phyloP scores from a whole-genome alignment of 2,329 filamentous ascomycete species.

The Epichloe gansuensis region DNA sequence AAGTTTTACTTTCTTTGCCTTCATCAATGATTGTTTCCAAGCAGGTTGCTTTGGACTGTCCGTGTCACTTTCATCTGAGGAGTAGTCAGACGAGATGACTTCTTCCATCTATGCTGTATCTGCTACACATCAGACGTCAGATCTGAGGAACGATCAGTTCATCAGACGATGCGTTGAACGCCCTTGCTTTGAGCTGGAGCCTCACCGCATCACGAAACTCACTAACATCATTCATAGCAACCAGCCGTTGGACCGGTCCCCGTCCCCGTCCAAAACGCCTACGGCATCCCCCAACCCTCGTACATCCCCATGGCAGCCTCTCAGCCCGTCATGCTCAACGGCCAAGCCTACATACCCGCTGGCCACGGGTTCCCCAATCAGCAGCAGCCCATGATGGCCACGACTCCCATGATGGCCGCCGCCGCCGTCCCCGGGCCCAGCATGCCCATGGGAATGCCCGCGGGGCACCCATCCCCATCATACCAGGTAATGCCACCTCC shows the following conservation, averaged over 20 bases:
- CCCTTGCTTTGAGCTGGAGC: no score
- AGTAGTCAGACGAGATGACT: not conserved
- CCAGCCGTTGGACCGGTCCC: slow-evolving; percentile 17
- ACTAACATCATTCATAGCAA: slow-evolving; percentile 16
- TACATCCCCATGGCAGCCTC: slow-evolving; percentile 10
- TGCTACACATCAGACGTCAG: not conserved
- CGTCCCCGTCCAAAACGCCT: slow-evolving; percentile 18
- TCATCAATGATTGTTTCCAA: slow-evolving; percentile 8
- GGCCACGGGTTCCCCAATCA: slow-evolving; percentile 15
- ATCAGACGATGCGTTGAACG: no score
- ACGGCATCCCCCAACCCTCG: slow-evolving; percentile 20
- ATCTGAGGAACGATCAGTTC: not conserved
- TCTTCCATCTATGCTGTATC: not conserved
- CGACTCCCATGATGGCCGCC: slow-evolving; percentile 14
- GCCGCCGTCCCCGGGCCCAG: slow-evolving; percentile 10
- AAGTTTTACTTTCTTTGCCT: slow-evolving; percentile 15
- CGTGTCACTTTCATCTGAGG: not conserved
- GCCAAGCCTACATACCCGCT: slow-evolving; percentile 14
- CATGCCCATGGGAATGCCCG: slow-evolving; percentile 5
- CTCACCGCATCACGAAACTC: not conserved
- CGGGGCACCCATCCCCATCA: slow-evolving; percentile 18
- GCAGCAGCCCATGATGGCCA: slow-evolving; percentile 16
- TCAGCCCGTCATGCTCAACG: slow-evolving; percentile 22
- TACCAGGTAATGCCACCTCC: slow-evolving; percentile 26
- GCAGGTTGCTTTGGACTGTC: not conserved